Evolutionary conservation across 2,329 filamentous ascomycete genomes (phyloP), one percentile per base, ranked within the genome.

Genomic region (Aspergillus bombycis): DNA sequence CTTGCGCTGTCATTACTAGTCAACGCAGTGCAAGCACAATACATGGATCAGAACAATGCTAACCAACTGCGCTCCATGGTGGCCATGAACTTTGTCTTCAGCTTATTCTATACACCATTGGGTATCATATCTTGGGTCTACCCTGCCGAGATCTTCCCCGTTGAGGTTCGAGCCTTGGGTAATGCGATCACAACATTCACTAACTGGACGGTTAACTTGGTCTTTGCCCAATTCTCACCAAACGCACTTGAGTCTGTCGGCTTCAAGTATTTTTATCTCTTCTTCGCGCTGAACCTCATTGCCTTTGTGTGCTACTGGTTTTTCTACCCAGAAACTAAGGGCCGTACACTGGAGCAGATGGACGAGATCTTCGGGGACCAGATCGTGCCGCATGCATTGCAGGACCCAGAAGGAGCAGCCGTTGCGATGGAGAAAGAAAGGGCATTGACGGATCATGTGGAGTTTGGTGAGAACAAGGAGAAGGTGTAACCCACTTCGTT

Each of bases 181-280:
- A 79, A 77, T 19, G 72, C 77, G 1, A 67, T 81, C 19, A 77
- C 79, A 1, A 81, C 80, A 0, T 78, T 79, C 58, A 77, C 74
- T 1, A 82, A 82, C 62, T 82, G 80, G 80, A 69, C 72, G 3
- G 67, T 81, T 36, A 82, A 82, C 67, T 73, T 84, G 3, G 74
- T 84, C 16, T 80, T 85, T 65, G 81, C 81, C 2, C 81, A 84
- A 53, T 82, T 83, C 65, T 79, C 78, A 1, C 83, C 82, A 0
- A 73, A 73, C 23, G 82, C 80, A 0, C 69, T 83, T 30, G 70
- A 74, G 9, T 66, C 67, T 23, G 70, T 83, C 58, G 76, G 77
- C 6, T 85, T 83, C 69, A 69, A 74, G 28, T 85, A 82, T 70
- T 85, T 81, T 62, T 82, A 81, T 65, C 69, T 79, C 21, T 82